Conservation (phyloP, 352 stramenopile species). For the Blastocystis hominis region DNA sequence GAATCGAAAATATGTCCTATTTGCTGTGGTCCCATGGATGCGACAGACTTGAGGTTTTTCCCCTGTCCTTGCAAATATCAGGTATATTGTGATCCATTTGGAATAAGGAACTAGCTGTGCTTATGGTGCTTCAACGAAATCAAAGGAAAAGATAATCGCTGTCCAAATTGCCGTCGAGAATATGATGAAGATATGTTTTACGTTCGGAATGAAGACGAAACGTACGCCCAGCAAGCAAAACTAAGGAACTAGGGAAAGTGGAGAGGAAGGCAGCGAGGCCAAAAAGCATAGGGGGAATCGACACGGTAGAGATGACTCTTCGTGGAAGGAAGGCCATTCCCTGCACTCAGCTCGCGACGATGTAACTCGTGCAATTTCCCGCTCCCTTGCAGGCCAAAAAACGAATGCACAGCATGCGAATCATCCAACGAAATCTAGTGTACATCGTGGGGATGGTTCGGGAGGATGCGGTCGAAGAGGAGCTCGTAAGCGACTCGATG, state of each 20-base stretch:
- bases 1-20: slow-evolving; percentile 84
- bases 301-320: not conserved
- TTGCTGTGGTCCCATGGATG: slow-evolving; percentile 93
- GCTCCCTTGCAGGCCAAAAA: slow-evolving; percentile 67
- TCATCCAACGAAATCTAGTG: slow-evolving; percentile 85
- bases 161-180: slow-evolving; percentile 87
- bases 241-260: not conserved
- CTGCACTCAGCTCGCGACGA: slow-evolving; percentile 36
- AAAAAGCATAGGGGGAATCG: not conserved
- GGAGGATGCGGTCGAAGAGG: slow-evolving; percentile 66
- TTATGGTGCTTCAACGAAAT: slow-evolving; percentile 99
- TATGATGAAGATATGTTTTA: slow-evolving; percentile 74
- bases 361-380: not conserved
- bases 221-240: not conserved
- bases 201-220: not conserved
- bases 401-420: slow-evolving; percentile 75
- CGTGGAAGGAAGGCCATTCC: not conserved
- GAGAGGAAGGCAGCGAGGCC: not conserved
- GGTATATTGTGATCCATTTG: slow-evolving; percentile 62
- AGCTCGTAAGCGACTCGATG: slow-evolving; percentile 73
- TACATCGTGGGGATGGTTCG: slow-evolving; percentile 82
- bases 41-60: slow-evolving; percentile 85
- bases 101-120: slow-evolving; percentile 65
- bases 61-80: slow-evolving; percentile 96
- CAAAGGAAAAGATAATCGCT: slow-evolving; percentile 94